Percentiles rank a stretch among this genome's conserved stretches.
Conservation (phyloP, 495 filamentous ascomycete genomes). For the Monascus purpureus region DNA sequence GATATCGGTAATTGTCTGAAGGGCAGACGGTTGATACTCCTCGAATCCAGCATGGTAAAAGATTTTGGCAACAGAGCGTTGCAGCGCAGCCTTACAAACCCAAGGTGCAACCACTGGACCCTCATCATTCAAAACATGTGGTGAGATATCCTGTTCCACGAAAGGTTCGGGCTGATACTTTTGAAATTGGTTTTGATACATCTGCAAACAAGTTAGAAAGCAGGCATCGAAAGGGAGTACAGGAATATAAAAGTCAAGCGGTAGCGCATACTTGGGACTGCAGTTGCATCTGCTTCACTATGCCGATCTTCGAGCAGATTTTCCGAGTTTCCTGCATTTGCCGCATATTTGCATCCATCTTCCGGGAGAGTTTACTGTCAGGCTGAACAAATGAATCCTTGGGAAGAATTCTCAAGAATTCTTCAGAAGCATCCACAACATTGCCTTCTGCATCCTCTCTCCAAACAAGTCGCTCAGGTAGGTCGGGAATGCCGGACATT, state of each 20-base stretch:
- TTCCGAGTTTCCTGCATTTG: constrained; percentile 97
- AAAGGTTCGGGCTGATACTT: constrained; percentile 94
- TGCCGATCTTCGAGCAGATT: constrained; percentile 84
- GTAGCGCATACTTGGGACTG: constrained; percentile 67
- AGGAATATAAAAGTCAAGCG: neutral
- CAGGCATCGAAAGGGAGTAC: neutral
- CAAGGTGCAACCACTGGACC: constrained; percentile 73
- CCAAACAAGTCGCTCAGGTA: constrained; percentile 65
- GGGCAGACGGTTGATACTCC: constrained; percentile 86
- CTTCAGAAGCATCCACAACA: constrained; percentile 70
- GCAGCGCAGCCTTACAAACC: constrained; percentile 67
- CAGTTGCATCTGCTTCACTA: constrained; percentile 99
- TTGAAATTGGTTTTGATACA: constrained; percentile 95
- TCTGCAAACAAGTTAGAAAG: constrained; percentile 33
- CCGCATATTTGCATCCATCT: constrained; percentile 77
- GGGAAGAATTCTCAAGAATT: constrained; percentile 61
- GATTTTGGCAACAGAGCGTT: constrained; percentile 82
- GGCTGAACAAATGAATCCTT: constrained; percentile 66
- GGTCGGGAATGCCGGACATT: constrained; percentile 71
- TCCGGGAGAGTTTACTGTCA: constrained; percentile 58
- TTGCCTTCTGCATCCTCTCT: constrained; percentile 74
- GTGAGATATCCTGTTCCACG: constrained; percentile 65
- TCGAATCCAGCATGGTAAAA: constrained; percentile 97
- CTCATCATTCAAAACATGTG: constrained; percentile 74
- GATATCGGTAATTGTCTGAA: constrained; percentile 83